Base-by-base conservation (phyloP, 1,139 yeast genomes). In the Nakaseomyces glabratus region DNA sequence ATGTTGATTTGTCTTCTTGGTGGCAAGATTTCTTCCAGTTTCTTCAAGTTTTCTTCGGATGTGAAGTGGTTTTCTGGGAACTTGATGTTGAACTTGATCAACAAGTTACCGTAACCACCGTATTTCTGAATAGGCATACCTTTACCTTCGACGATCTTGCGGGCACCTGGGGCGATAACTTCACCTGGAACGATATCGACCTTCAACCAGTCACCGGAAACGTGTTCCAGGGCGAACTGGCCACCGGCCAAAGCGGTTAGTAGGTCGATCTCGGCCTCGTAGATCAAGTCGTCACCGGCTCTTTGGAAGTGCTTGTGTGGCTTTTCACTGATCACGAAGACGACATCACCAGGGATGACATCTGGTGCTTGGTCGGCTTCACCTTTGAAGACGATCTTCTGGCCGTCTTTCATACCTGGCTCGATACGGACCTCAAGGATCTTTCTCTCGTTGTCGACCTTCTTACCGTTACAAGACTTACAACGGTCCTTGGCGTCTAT, bases 291-390 rank as follows among this genome's bases (percentile, higher is more conserved):
- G 57, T 85, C 82, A 36, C 62, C 71, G 37, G 61, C 62, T 48
- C 86, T 65, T 14, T 66, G 63, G 47, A 76, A 70, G 13, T 56
- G 52, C 31, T 60, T 62, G 41, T 62, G 64, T 14, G 56, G 56
- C 35, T 78, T 82, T 68, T 88, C 95, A 47, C 84, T 90, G 48
- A 90, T 74, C 32, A 86, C 82, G 49, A 90, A 88, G 42, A 90
- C 71, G 47, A 93, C 97, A 61, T 90, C 98, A 60, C 99, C 99
- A 19, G 98, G 95, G 42, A 88, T 76, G 44, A 85, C 73, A 58
- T 81, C 86, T 40, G 98, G 98, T 48, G 84, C 93, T 63, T 90
- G 96, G 63, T 93, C 98, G 55, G 97, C 97, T 68, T 88, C 96
- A 47, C 96, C 97, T 51, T 76, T 71, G 68, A 88, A 90, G 4